Conservation (phyloP, 192 early-diverging fungal species). For the Backusella westeae region DNA sequence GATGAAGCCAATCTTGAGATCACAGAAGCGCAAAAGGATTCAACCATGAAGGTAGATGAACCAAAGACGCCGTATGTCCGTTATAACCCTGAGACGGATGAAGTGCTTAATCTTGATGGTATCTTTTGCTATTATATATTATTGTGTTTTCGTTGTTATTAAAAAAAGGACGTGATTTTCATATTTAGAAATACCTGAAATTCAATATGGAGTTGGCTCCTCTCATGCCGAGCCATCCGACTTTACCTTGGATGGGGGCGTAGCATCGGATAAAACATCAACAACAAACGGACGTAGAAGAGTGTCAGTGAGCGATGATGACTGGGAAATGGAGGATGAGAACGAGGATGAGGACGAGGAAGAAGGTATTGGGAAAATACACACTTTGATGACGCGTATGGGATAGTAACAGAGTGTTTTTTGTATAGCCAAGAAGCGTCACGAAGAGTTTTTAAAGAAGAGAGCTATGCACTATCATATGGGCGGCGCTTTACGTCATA, state of each 20-base stretch:
- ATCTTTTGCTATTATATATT: not conserved
- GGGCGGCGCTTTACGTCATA: slow-evolving; percentile 63
- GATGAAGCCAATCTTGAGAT: slow-evolving; percentile 91
- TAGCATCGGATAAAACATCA: slow-evolving; percentile 31
- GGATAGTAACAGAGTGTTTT: not conserved
- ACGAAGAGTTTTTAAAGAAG: slow-evolving; percentile 71
- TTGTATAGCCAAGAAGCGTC: slow-evolving; percentile 48
- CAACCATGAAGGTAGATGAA: slow-evolving; percentile 96
- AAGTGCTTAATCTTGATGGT: slow-evolving; percentile 48
- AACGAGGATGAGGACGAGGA: slow-evolving; percentile 49
- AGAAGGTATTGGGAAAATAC: slow-evolving; percentile 23
- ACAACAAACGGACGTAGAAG: slow-evolving; percentile 16
- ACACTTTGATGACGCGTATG: not conserved
- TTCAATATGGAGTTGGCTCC: not conserved
- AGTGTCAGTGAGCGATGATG: slow-evolving; percentile 45
- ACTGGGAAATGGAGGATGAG: slow-evolving; percentile 57
- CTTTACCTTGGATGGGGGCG: slow-evolving; percentile 31
- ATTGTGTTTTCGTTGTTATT: not conserved
- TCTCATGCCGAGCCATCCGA: slow-evolving; percentile 22
- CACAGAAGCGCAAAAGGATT: slow-evolving; percentile 86
- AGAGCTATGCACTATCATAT: slow-evolving; percentile 91
- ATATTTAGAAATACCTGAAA: slow-evolving; percentile 16
- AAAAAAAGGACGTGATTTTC: not conserved
- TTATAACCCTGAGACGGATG: slow-evolving; percentile 80
- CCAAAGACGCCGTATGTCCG: slow-evolving; percentile 95